Conservation (phyloP, 257 asterid genomes). For the Scutellaria barbata region DNA sequence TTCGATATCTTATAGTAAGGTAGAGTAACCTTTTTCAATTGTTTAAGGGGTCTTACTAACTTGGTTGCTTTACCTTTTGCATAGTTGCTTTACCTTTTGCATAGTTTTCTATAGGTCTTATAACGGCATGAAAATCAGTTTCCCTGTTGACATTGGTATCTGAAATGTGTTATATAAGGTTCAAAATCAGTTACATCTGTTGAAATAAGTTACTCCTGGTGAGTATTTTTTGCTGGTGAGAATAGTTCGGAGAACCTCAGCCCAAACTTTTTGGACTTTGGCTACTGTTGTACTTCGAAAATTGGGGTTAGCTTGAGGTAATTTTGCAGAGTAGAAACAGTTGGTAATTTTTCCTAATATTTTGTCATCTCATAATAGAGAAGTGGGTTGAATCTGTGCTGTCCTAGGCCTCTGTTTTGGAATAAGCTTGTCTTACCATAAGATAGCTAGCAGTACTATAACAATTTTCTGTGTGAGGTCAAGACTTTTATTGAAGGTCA, state of each 20-base stretch:
- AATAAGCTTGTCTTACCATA: neutral
- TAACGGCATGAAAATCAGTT: neutral
- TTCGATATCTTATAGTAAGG: neutral
- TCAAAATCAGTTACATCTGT: conserved; percentile 16
- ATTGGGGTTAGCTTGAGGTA: conserved; percentile 1
- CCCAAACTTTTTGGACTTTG: neutral
- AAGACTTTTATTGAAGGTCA: neutral
- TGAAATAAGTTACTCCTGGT: neutral
- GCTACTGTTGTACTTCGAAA: neutral
- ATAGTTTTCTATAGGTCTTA: neutral
- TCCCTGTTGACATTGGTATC: neutral
- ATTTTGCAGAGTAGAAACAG: neutral
- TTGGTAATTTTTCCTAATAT: neutral
- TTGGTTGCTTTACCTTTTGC: neutral
- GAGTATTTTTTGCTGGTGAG: neutral
- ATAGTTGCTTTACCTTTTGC: neutral
- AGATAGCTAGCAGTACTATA: neutral
- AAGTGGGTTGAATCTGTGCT: conserved; percentile 7
- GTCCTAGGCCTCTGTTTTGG: neutral
- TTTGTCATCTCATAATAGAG: neutral
- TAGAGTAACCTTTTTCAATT: neutral
- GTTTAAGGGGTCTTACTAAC: neutral
- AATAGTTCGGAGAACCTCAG: neutral
- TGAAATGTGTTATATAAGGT: neutral
- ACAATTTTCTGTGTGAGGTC: neutral